phyloP scores from a whole-genome alignment of 2,329 filamentous ascomycete genomes.

The Lachnellula hyalina region DNA sequence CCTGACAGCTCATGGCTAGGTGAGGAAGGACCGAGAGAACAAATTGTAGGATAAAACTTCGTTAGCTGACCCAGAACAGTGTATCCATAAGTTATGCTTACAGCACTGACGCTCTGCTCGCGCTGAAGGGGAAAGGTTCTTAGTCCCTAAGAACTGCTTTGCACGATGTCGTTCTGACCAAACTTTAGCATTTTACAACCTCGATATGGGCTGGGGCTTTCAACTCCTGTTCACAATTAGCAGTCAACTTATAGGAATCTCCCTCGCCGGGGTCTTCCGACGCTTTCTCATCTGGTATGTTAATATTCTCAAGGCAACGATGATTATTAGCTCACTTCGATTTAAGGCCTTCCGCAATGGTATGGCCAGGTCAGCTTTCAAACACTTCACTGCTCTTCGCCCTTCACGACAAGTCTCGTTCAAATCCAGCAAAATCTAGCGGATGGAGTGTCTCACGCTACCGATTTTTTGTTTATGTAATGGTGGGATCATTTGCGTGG shows the following conservation, averaged over 20 bases:
- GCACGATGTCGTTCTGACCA: background rate
- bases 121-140: slow-evolving; percentile 43
- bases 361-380: slow-evolving; percentile 20
- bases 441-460: slow-evolving; percentile 51
- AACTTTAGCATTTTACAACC: slow-evolving; percentile 60
- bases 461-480: slow-evolving; percentile 33
- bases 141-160: background rate
- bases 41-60: background rate
- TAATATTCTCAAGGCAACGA: slow-evolving; percentile 29
- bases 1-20: slow-evolving; percentile 18
- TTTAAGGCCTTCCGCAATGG: slow-evolving; percentile 19
- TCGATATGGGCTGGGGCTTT: slow-evolving; percentile 53
- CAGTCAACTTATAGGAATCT: slow-evolving; percentile 58
- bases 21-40: background rate
- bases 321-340: slow-evolving; percentile 21
- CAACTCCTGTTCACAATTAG: slow-evolving; percentile 55
- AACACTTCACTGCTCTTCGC: slow-evolving; percentile 19
- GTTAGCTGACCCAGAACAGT: slow-evolving; percentile 24
- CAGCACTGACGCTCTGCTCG: slow-evolving; percentile 67
- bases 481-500: slow-evolving; percentile 40
- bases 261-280: slow-evolving; percentile 54
- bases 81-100: slow-evolving; percentile 42
- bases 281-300: slow-evolving; percentile 49
- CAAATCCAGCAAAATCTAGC: slow-evolving; percentile 44
- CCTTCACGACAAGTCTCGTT: slow-evolving; percentile 56